Evolutionary conservation across 129 eudicot genomes (phyloP).

Genomic region (Oenanthe sinensis): DNA sequence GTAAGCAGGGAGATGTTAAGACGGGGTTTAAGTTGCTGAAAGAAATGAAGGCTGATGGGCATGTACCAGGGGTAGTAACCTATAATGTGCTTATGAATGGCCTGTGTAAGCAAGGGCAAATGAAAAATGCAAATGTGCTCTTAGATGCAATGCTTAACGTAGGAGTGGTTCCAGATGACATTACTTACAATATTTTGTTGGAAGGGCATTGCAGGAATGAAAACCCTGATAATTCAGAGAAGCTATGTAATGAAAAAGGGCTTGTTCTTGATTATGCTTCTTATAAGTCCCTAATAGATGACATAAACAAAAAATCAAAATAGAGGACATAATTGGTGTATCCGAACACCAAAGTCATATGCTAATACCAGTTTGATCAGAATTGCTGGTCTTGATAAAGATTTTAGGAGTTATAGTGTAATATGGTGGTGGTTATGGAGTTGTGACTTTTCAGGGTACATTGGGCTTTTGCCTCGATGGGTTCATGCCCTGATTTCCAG

Average conservation of each 20-base stretch:
- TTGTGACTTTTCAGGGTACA: background rate
- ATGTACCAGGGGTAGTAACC: conserved; percentile 44
- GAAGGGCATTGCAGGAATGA: conserved; percentile 64
- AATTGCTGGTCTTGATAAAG: background rate
- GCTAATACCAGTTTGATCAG: background rate
- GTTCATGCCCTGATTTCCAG: background rate
- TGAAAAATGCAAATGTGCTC: conserved; percentile 65
- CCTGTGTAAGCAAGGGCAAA: conserved; percentile 65
- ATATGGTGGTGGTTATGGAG: background rate
- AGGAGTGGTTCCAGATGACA: conserved; percentile 72
- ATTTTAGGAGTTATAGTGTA: background rate
- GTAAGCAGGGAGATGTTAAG: conserved; percentile 70
- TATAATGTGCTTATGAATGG: conserved; percentile 77
- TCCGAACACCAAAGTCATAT: background rate
- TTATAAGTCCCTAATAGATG: conserved; percentile 44
- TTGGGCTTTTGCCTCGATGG: background rate
- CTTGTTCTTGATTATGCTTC: conserved; percentile 65
- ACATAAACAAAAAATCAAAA: conserved; percentile 24
- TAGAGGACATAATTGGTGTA: background rate
- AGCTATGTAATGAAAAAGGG: conserved; percentile 66
- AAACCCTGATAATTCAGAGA: conserved; percentile 32
- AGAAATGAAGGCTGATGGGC: conserved; percentile 67
- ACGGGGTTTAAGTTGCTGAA: conserved; percentile 56
- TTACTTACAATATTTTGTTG: conserved; percentile 64
- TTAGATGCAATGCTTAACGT: conserved; percentile 67